These are phyloP conservation scores for Talaromyces pinophilus DNA, from an alignment of 2,329 filamentous ascomycete genomes.

Conservation along the genomic window DNA sequence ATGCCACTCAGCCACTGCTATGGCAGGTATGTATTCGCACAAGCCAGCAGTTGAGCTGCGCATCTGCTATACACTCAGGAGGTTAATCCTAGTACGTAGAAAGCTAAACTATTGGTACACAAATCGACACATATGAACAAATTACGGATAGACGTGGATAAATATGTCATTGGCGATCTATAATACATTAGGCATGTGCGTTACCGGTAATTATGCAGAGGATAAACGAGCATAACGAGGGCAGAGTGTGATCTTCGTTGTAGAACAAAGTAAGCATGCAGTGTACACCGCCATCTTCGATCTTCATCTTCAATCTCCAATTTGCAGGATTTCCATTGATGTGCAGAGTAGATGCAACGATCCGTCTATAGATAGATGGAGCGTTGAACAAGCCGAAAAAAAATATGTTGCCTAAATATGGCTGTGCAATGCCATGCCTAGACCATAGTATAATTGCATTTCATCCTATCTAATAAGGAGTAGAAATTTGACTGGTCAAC, in stretches of 20 bases:
- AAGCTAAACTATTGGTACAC: neutral
- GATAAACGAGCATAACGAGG: neutral
- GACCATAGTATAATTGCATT: neutral
- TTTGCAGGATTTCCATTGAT: neutral
- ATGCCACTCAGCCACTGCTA: neutral
- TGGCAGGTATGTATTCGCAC: neutral
- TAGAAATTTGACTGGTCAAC: neutral
- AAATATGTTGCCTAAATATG: neutral
- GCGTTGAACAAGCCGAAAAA: neutral
- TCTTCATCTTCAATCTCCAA: neutral
- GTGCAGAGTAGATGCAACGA: neutral
- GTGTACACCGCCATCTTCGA: slow-evolving; percentile 2
- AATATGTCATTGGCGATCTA: neutral
- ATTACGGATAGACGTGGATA: neutral
- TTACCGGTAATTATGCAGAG: neutral
- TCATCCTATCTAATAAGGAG: neutral
- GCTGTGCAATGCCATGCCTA: neutral
- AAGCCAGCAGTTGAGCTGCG: neutral
- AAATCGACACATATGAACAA: neutral
- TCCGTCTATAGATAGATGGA: neutral
- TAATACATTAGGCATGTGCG: neutral
- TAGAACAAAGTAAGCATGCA: neutral
- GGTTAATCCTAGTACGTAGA: neutral
- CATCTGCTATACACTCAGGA: neutral
- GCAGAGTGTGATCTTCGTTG: neutral